A percentile compares a stretch with the other conserved stretches of the same genome.
phyloP scores from a whole-genome alignment of 2,329 filamentous ascomycete genomes.

The Cercospora sp. region DNA sequence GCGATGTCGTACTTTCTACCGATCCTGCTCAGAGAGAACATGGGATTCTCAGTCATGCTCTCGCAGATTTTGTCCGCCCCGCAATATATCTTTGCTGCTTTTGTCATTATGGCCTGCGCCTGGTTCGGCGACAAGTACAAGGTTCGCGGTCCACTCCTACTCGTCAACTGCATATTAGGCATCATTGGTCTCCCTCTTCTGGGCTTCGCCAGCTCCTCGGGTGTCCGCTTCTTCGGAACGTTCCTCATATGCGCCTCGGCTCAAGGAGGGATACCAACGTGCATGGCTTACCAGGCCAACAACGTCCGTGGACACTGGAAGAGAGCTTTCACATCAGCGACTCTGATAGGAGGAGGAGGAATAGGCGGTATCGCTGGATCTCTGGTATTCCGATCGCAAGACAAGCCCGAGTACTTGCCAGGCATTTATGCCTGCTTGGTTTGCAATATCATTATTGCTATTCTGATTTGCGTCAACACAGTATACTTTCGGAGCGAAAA shows the following conservation, averaged over 20 bases:
- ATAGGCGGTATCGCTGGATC: slow-evolving; percentile 22
- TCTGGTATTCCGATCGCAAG: slow-evolving; percentile 24
- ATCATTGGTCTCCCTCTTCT: slow-evolving; percentile 22
- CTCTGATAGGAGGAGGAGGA: slow-evolving; percentile 18
- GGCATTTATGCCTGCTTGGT: slow-evolving; percentile 12
- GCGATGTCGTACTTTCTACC: slow-evolving; percentile 77
- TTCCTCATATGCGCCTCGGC: slow-evolving; percentile 73
- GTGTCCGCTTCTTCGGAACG: slow-evolving; percentile 69
- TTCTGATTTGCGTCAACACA: slow-evolving; percentile 37
- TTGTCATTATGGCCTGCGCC: slow-evolving; percentile 60
- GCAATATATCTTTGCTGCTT: slow-evolving; percentile 64
- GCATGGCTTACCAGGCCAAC: slow-evolving; percentile 77
- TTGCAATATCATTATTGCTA: slow-evolving; percentile 11
- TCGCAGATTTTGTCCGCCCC: slow-evolving; percentile 72
- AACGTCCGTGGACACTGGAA: slow-evolving; percentile 56
- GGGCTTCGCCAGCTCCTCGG: slow-evolving; percentile 60
- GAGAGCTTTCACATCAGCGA: slow-evolving; percentile 21
- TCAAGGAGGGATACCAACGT: slow-evolving; percentile 71
- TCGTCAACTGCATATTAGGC: slow-evolving; percentile 70
- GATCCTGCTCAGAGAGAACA: slow-evolving; percentile 64
- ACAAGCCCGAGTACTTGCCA: slow-evolving; percentile 18
- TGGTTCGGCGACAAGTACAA: slow-evolving; percentile 68
- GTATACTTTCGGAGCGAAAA: slow-evolving; percentile 41
- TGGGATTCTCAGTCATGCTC: slow-evolving; percentile 63
- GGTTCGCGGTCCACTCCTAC: slow-evolving; percentile 65